These are phyloP conservation scores for Colletotrichum horii DNA, from an alignment of 2,329 filamentous ascomycete species.

Conservation along the genomic window DNA sequence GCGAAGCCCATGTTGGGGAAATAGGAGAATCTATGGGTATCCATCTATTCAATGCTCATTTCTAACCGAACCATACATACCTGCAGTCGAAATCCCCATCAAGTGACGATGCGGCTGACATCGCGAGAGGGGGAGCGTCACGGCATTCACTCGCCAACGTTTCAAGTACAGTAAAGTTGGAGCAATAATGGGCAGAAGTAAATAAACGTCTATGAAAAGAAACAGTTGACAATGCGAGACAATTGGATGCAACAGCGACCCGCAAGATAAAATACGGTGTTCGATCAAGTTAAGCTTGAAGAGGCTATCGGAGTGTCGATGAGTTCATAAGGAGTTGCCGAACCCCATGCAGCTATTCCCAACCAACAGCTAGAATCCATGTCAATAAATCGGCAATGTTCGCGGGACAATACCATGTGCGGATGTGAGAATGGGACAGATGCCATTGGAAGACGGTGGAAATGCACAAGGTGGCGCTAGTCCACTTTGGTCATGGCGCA, in stretches of 20 bases:
- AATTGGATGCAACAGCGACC: neutral
- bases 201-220: neutral
- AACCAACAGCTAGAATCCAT: neutral
- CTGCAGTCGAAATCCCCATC: neutral
- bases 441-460: conserved; percentile 43
- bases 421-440: conserved; percentile 27
- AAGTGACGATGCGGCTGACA: neutral
- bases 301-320: neutral
- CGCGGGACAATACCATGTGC: conserved; percentile 13
- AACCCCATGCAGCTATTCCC: neutral
- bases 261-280: neutral
- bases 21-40: neutral
- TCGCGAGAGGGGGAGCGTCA: neutral
- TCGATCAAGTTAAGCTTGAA: neutral
- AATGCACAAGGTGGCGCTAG: conserved; percentile 33
- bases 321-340: neutral
- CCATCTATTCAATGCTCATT: neutral
- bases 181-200: neutral
- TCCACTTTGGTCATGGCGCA: conserved; percentile 32
- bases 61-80: neutral
- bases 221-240: neutral
- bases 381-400: neutral
- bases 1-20: neutral
- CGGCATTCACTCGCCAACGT: neutral
- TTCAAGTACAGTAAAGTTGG: neutral